phyloP scores from a whole-genome alignment of 768 basidiomycete genomes.

The Lyophyllum shimeji region DNA sequence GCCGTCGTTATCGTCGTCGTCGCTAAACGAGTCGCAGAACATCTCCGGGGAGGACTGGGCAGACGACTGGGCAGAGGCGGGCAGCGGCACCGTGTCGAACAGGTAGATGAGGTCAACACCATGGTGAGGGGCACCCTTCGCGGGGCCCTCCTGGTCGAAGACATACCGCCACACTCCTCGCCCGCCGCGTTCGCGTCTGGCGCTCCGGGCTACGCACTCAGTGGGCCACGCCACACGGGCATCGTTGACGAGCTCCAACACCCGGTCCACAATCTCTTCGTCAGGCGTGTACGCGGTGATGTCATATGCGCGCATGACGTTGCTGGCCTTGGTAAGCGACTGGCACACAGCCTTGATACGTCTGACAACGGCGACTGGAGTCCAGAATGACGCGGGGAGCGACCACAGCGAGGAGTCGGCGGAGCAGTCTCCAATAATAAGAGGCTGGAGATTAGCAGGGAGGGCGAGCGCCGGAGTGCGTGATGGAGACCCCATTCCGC shows the following conservation, averaged over 20 bases:
- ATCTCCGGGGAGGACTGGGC: slow-evolving; percentile 19
- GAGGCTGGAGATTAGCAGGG: slow-evolving; percentile 50
- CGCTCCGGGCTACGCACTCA: slow-evolving; percentile 56
- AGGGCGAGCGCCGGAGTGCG: slow-evolving; percentile 20
- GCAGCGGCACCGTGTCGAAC: slow-evolving; percentile 72
- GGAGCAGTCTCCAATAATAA: slow-evolving; percentile 75
- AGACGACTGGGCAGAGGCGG: slow-evolving; percentile 28
- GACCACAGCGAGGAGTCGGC: slow-evolving; percentile 68
- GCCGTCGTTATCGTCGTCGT: slow-evolving; percentile 35
- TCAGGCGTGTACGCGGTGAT: slow-evolving; percentile 59
- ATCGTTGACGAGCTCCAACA: slow-evolving; percentile 76
- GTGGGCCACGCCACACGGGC: slow-evolving; percentile 77
- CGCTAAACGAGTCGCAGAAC: slow-evolving; percentile 33
- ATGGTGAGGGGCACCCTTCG: slow-evolving; percentile 64
- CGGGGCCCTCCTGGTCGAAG: slow-evolving; percentile 79
- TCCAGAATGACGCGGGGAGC: slow-evolving; percentile 60
- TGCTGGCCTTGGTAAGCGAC: slow-evolving; percentile 59
- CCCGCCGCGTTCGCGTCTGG: slow-evolving; percentile 50
- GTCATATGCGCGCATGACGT: slow-evolving; percentile 69
- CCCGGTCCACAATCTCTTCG: slow-evolving; percentile 64
- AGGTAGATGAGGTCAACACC: slow-evolving; percentile 74
- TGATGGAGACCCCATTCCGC: slow-evolving; percentile 21
- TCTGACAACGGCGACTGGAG: slow-evolving; percentile 56
- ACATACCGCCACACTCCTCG: slow-evolving; percentile 76
- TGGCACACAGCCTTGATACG: slow-evolving; percentile 76